Evolutionary conservation across 352 stramenopile genomes (phyloP), one percentile per base, ranked within the genome.

Genomic region (Globisporangium perplexum): DNA sequence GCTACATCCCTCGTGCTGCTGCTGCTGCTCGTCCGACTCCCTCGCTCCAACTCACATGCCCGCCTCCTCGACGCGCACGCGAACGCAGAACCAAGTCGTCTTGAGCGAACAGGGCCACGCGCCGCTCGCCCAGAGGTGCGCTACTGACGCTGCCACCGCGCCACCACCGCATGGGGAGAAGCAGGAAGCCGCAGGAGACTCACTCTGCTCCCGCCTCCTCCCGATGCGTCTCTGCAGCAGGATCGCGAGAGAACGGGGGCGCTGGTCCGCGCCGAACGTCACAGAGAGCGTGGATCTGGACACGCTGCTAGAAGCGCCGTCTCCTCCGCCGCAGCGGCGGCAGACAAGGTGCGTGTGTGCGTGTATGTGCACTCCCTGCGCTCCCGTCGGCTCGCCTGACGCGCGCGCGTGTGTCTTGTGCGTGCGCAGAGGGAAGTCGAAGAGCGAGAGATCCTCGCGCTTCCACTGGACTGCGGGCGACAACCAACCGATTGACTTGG

Each of bases 231-330:
- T 33, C 26, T 18, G 7, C 31, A 47, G 57, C 39, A 51, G 53
- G 7, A 66, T 60, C 42, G 41, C 63, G 38, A 28, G 41, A 46
- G 71, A 82, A 30, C 63, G 59, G 8, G 81, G 78, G 8, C 78
- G 81, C 28, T 92, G 81, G 81, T 92, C 81, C 11, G 78, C 81
- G 0, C 78, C 78, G 7, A 77, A 85, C 41, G 69, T 63, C 26
- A 47, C 66, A 10, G 75, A 86, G 55, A 86, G 72, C 45, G 78
- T 89, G 24, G 82, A 92, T 36, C 68, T 92, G n/a, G 82, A 92
- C 63, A 88, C 77, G 51, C 55, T 92, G 24, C 58, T 92, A 39
- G 77, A 88, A 56, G 82, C 82, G 23, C 82, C 82, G 7, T 92
- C 82, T 1, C 82, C 78, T 24, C 66, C 72, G 42, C 58, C 54